Evolutionary conservation across 192 early-diverging fungal species (phyloP).

Genomic region (Radiomyces spectabilis): DNA sequence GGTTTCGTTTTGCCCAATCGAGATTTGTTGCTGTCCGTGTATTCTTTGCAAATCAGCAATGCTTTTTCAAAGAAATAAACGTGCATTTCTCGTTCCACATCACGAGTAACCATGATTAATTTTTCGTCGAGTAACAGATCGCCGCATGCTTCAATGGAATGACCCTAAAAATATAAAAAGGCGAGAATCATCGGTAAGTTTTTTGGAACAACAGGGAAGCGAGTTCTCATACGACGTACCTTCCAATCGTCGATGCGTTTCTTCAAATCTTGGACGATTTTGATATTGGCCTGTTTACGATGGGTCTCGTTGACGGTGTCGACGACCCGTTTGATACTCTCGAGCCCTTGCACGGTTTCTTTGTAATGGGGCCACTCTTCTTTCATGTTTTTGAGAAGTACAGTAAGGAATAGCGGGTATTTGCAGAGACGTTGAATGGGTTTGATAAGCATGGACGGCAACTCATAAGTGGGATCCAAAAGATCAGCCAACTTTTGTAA

Average conservation of each 20-base stretch:
- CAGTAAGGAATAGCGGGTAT: conserved; percentile 86
- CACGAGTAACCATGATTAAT: conserved; percentile 74
- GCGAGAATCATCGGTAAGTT: too few species aligned
- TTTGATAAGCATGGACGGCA: conserved; percentile 92
- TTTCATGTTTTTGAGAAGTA: conserved; percentile 59
- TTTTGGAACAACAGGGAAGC: background rate
- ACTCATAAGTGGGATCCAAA: conserved; percentile 78
- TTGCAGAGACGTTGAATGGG: conserved; percentile 97
- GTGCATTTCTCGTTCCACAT: conserved; percentile 71
- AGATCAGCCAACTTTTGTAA: conserved; percentile 55
- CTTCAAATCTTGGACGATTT: conserved; percentile 72
- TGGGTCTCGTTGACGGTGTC: conserved; percentile 88
- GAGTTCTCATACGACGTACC: background rate
- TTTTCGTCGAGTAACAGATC: conserved; percentile 78
- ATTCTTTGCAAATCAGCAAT: conserved; percentile 90
- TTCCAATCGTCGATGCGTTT: conserved; percentile 90
- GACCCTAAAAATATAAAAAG: too few species aligned
- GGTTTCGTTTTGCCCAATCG: conserved; percentile 23
- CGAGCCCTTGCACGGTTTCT: conserved; percentile 67
- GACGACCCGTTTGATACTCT: conserved; percentile 77
- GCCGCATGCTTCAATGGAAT: conserved; percentile 70
- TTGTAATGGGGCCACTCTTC: conserved; percentile 44
- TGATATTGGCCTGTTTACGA: conserved; percentile 82
- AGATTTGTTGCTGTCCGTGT: conserved; percentile 36
- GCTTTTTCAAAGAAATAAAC: conserved; percentile 94